These are phyloP conservation scores for Blechomonas ayalai DNA, from an alignment of 208 protist species.

Conservation along the genomic window DNA sequence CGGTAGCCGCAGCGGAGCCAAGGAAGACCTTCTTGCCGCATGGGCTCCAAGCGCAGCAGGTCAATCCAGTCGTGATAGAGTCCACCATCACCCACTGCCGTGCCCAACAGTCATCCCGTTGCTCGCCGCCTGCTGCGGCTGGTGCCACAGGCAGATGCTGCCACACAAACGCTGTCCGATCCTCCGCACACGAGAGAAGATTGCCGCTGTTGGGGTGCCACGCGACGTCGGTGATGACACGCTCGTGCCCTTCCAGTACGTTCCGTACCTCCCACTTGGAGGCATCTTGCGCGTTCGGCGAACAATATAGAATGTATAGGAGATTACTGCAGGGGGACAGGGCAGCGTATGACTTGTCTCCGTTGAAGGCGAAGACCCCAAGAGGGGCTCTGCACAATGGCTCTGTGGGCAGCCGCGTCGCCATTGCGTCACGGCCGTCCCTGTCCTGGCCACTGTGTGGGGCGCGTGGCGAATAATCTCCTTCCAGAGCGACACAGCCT, in stretches of 20 bases:
- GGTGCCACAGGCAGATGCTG: too few relatives aligned
- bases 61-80: slow-evolving; percentile 21
- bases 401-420: slow-evolving; percentile 1
- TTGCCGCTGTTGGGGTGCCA: slow-evolving; percentile 14
- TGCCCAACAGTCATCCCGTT: slow-evolving; percentile 21
- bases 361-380: slow-evolving; percentile 18
- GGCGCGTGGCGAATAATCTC: too few relatives aligned
- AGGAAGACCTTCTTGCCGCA: slow-evolving; percentile 44
- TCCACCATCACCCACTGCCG: slow-evolving; percentile 25
- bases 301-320: slow-evolving; percentile 16
- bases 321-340: slow-evolving; percentile 28
- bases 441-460: not conserved
- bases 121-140: not conserved
- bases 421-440: not conserved
- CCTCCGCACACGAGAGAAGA: slow-evolving; percentile 24
- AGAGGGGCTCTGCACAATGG: slow-evolving; percentile 21
- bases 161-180: slow-evolving; percentile 30
- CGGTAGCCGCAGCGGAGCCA: slow-evolving; percentile 30
- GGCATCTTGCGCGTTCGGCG: slow-evolving; percentile 12
- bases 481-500: too few relatives aligned
- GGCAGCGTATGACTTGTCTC: slow-evolving; percentile 8
- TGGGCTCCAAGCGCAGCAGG: slow-evolving; percentile 30
- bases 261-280: slow-evolving; percentile 12
- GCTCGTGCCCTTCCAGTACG: slow-evolving; percentile 26
- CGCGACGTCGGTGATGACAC: slow-evolving; percentile 16